Conservation (phyloP, 2,329 filamentous ascomycete species). For the Pseudocercospora eumusae region DNA sequence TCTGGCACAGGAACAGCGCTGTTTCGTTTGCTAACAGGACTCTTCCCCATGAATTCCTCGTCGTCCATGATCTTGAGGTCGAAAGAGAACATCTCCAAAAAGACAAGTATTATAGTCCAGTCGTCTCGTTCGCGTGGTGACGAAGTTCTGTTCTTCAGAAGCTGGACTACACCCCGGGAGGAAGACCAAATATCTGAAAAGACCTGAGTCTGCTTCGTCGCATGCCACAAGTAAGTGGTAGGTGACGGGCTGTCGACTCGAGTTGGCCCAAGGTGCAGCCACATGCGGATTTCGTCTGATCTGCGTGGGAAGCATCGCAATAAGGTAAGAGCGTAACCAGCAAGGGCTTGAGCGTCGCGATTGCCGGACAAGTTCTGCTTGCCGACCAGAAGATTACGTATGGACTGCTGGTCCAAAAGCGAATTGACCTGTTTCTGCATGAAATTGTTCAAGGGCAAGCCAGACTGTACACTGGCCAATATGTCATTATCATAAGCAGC, state of each 20-base stretch:
- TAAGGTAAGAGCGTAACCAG: slow-evolving; percentile 83
- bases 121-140: slow-evolving; percentile 57
- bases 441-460: slow-evolving; percentile 48
- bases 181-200: slow-evolving; percentile 60
- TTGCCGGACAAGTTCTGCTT: slow-evolving; percentile 37
- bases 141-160: slow-evolving; percentile 49
- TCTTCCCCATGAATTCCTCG: slow-evolving; percentile 71
- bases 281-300: slow-evolving; percentile 91
- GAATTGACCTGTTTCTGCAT: slow-evolving; percentile 67
- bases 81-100: slow-evolving; percentile 92
- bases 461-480: slow-evolving; percentile 43
- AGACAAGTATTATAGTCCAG: slow-evolving; percentile 86
- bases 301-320: slow-evolving; percentile 79
- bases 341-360: slow-evolving; percentile 69
- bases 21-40: slow-evolving; percentile 45
- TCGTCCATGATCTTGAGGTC: slow-evolving; percentile 91
- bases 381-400: slow-evolving; percentile 52
- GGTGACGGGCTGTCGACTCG: slow-evolving; percentile 56
- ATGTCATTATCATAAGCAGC: slow-evolving; percentile 45
- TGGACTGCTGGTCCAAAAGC: slow-evolving; percentile 73
- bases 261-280: slow-evolving; percentile 71
- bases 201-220: slow-evolving; percentile 58
- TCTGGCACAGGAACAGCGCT: slow-evolving; percentile 72
- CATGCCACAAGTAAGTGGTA: slow-evolving; percentile 83
- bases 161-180: slow-evolving; percentile 58